These are phyloP conservation scores for Elaeis oleifera DNA, from an alignment of 202 grass and related monocot species.

Conservation along the genomic window DNA sequence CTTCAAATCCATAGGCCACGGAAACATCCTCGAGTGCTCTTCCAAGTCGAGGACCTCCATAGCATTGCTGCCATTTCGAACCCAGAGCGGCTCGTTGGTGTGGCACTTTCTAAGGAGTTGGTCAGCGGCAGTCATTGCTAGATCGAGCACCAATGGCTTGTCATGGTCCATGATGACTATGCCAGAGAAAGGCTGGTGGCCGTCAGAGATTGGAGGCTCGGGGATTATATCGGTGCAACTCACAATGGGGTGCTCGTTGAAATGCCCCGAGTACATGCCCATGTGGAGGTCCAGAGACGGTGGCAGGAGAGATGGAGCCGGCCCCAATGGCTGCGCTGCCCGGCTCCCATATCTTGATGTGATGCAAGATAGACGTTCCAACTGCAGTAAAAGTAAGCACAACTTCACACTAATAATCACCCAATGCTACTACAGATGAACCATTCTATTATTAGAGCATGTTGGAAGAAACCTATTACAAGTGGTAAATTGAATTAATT, in stretches of 20 bases:
- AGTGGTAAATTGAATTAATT: no score
- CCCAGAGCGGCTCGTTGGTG: constrained; percentile 1
- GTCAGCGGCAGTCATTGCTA: not conserved
- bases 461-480: no score
- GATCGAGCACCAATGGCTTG: not conserved
- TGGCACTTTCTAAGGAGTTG: not conserved
- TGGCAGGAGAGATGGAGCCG: not conserved
- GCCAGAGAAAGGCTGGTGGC: not conserved
- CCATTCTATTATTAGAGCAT: no score
- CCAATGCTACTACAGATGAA: no score
- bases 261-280: not conserved
- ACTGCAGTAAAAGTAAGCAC: no score
- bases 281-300: not conserved
- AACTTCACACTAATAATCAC: no score
- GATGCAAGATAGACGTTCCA: no score
- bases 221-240: not conserved
- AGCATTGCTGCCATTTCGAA: not conserved
- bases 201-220: not conserved
- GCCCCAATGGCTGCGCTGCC: not conserved
- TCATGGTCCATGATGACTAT: not conserved
- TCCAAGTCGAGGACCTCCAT: not conserved
- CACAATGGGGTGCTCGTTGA: not conserved
- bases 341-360: not conserved
- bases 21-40: not conserved
- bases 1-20: not conserved